Evolutionary conservation across 441 rosid species (phyloP), one percentile per base, ranked within the genome.

Genomic region (Capsella rubella): DNA sequence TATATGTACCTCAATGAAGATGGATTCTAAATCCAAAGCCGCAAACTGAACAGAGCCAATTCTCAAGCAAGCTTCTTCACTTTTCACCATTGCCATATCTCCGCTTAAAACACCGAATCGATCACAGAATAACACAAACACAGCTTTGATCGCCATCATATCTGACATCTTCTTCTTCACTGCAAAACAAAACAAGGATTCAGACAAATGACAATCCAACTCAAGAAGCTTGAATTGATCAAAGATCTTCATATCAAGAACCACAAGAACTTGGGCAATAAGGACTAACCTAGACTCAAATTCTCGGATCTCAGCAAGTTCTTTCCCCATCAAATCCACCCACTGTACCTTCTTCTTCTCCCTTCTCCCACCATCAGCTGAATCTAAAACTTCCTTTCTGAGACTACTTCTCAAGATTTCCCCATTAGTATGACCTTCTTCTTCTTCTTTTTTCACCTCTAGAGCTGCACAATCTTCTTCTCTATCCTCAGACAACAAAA

Each of bases 241-340:
- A 59, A 28, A 71, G 62, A 60, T 45, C 32, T 27, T 67, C 67
- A 31, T 4, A 61, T 34, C 46, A 57, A 66, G 9, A 51, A 55
- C 21, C 37, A 8, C 51, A 21, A 29, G 35, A 32, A 29, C 14
- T 4, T 16, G 27, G 35, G 2, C 25, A 1, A 59, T 13, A 12
- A 21, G 56, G 49, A 68, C 81, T 16, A 57, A 91, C 97, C 90
- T 88, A 81, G 89, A 61, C 70, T 88, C 90, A 50, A 88, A 91
- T 80, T 88, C 95, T 59, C 87, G 89, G 85, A 91, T 79, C 80
- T 89, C 87, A 55, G 82, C 88, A 67, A 91, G 87, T 60, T 89
- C 89, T 71, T 88, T 89, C 76, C 95, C 97, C 76, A 80, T 75
- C 78, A 73, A 81, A 84, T 91, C 97, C 79, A 83, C 77, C 97